These are phyloP conservation scores for Dactylellina haptotyla DNA, from an alignment of 2,329 filamentous ascomycete species.

Conservation along the genomic window DNA sequence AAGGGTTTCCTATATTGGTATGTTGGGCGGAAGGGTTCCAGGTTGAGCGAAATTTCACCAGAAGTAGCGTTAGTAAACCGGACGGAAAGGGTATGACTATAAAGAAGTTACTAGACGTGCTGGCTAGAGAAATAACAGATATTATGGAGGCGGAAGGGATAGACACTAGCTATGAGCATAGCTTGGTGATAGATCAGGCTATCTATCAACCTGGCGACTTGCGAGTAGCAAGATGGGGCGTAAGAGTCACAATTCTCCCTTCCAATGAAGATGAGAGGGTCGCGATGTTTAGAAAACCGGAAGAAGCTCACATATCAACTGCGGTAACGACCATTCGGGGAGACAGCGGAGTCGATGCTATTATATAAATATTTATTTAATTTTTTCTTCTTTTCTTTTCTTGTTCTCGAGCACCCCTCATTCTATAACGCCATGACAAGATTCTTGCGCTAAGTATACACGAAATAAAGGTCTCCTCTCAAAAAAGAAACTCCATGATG, in stretches of 20 bases:
- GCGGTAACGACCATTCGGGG: neutral
- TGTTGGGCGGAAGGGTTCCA: neutral
- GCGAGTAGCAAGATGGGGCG: neutral
- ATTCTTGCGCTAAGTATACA: slow-evolving; percentile 45
- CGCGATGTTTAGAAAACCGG: too few species aligned
- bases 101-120: neutral
- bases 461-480: slow-evolving; percentile 18
- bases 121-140: neutral
- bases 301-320: neutral
- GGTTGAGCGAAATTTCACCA: neutral
- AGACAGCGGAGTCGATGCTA: neutral
- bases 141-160: neutral
- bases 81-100: neutral
- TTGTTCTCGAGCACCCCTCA: neutral
- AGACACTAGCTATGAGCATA: slow-evolving; percentile 1
- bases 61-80: too few species aligned
- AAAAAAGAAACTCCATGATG: slow-evolving; percentile 44
- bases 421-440: slow-evolving; percentile 34
- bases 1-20: neutral
- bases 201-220: neutral
- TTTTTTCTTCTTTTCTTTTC: neutral
- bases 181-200: slow-evolving; percentile 2
- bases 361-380: neutral
- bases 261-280: too few species aligned
- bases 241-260: too few species aligned